Percentiles rank a stretch among this genome's conserved stretches.
These are phyloP conservation scores for Fusarium fujikuroi DNA, from an alignment of 2,329 filamentous ascomycete species.

Conservation along the genomic window DNA sequence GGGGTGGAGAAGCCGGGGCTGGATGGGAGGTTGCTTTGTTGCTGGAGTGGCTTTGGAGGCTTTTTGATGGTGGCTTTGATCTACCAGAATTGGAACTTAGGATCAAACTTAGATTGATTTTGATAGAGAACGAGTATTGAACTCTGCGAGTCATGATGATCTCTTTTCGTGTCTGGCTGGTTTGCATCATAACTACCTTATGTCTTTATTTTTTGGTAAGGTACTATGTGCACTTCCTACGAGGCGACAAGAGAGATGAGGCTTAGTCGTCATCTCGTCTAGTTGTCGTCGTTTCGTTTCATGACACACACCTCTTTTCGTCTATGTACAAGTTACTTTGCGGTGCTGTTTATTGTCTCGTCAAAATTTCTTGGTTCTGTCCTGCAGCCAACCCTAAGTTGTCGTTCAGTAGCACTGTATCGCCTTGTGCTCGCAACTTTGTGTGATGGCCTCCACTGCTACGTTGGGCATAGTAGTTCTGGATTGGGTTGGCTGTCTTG, in stretches of 20 bases:
- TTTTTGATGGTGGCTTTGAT: conserved; percentile 23
- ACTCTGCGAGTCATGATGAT: conserved; percentile 1
- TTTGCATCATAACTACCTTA: background rate
- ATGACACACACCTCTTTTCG: conserved; percentile 1
- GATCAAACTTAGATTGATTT: conserved; percentile 9
- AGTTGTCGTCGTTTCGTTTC: conserved; percentile 24
- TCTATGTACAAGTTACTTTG: background rate
- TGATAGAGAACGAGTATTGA: background rate
- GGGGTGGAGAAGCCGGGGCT: conserved; percentile 5
- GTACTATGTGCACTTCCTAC: background rate
- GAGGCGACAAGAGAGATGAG: background rate
- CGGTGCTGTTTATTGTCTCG: background rate
- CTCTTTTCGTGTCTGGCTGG: background rate
- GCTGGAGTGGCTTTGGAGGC: conserved; percentile 17
- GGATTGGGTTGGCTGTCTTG: conserved; percentile 2
- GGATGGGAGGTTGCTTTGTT: conserved; percentile 3
- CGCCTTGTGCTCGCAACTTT: conserved; percentile 5
- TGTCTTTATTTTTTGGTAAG: background rate
- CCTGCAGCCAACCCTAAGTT: background rate
- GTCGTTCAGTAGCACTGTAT: background rate
- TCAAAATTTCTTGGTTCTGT: background rate
- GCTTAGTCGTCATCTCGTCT: conserved; percentile 14
- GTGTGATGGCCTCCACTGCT: background rate
- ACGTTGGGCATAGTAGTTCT: background rate
- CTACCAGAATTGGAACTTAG: conserved; percentile 15